phyloP scores from a whole-genome alignment of 176 grass and related monocot genomes.

The Ensete glaucum region DNA sequence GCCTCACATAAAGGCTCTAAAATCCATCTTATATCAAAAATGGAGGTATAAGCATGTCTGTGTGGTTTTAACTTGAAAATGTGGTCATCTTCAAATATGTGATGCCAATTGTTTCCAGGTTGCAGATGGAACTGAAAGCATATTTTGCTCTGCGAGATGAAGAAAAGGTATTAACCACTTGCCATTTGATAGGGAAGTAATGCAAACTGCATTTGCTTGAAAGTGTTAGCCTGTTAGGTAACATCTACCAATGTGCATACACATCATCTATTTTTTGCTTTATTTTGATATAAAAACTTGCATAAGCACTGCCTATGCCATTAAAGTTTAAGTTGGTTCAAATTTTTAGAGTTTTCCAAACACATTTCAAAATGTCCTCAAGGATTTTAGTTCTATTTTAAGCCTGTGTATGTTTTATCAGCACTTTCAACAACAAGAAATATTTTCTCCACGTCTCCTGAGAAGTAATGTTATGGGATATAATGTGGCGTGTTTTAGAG shows the following conservation, averaged over 20 bases:
- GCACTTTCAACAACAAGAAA: too few relatives aligned
- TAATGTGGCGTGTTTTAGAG: too few relatives aligned
- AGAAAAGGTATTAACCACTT: constrained; percentile 41
- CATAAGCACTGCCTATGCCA: background rate
- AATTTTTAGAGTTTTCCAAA: background rate
- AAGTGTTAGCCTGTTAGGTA: background rate
- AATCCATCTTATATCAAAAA: constrained; percentile 66
- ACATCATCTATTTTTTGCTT: background rate
- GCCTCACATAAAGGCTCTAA: constrained; percentile 70
- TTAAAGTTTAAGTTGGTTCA: background rate
- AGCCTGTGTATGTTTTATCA: too few relatives aligned
- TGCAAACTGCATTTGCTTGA: background rate
- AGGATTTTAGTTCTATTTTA: too few relatives aligned
- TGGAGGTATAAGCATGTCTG: constrained; percentile 45
- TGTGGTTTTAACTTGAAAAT: constrained; percentile 8
- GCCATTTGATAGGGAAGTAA: constrained; percentile 7
- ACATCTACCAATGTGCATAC: background rate
- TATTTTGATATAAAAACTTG: background rate
- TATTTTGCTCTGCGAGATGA: constrained; percentile 66
- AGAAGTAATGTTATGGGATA: too few relatives aligned
- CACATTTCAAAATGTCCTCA: too few relatives aligned
- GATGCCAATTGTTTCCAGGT: constrained; percentile 37
- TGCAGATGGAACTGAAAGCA: constrained; percentile 72
- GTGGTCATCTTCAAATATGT: background rate
- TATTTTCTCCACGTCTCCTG: too few relatives aligned